phyloP scores from a whole-genome alignment of 495 filamentous ascomycete genomes.

The Aspergillus carlsbadensis region DNA sequence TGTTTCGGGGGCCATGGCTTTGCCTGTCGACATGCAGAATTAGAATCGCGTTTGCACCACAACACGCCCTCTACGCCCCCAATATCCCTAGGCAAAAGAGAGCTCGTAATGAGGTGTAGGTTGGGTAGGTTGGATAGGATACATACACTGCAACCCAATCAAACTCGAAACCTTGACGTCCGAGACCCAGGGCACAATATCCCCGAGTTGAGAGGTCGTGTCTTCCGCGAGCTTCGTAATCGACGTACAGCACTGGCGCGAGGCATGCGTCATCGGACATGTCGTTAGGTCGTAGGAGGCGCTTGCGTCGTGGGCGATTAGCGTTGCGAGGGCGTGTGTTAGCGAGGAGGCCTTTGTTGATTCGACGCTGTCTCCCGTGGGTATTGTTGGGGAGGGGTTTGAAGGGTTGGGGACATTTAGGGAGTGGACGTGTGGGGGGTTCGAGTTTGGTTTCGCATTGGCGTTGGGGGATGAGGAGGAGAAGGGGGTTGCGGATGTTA shows the following conservation, averaged over 20 bases:
- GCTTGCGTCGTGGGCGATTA: not conserved
- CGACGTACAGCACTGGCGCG: conserved; percentile 34
- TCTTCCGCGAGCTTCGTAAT: conserved; percentile 21
- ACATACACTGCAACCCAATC: conserved; percentile 34
- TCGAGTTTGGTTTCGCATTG: not conserved
- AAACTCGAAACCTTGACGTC: conserved; percentile 26
- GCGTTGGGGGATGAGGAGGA: not conserved
- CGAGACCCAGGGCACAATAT: conserved; percentile 23
- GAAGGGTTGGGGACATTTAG: conserved; percentile 4
- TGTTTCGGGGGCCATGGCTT: conserved; percentile 19
- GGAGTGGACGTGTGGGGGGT: not conserved
- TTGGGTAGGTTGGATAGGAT: not conserved
- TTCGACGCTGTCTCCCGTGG: too few species aligned
- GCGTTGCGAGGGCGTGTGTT: not conserved
- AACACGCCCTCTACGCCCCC: too few species aligned
- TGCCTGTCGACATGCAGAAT: conserved; percentile 16
- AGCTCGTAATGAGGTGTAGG: too few species aligned
- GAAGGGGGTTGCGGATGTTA: conserved; percentile 11
- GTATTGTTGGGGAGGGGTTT: not conserved
- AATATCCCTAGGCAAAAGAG: too few species aligned
- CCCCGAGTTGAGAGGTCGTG: conserved; percentile 20
- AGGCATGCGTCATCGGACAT: conserved; percentile 1
- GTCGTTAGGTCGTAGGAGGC: not conserved
- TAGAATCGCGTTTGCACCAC: too few species aligned
- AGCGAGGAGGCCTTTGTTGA: too few species aligned